Conservation (phyloP, 1,284 basidiomycete genomes). For the Salmacisia buchloeana region DNA sequence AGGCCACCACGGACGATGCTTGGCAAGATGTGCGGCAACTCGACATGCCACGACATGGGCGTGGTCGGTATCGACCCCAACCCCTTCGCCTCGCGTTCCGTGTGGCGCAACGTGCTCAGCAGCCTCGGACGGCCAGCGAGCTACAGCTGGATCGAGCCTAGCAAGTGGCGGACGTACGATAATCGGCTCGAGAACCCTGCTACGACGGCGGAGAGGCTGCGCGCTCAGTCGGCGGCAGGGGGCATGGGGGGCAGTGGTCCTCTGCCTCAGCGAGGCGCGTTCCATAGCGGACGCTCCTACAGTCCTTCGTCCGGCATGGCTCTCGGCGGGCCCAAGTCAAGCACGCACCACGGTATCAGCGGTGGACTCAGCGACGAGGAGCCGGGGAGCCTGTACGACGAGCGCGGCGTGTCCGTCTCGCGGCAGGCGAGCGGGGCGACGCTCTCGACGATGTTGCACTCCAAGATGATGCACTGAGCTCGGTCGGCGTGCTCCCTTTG, state of each 20-base stretch:
- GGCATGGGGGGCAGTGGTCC: not conserved
- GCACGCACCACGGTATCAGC: not conserved
- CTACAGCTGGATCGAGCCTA: slow-evolving; percentile 11
- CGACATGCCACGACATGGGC: slow-evolving; percentile 6
- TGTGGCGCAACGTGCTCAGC: slow-evolving; percentile 7
- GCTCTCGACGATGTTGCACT: not conserved
- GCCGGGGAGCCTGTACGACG: not conserved
- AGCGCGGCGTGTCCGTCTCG: not conserved
- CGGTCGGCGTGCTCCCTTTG: not conserved
- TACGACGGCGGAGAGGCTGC: not conserved
- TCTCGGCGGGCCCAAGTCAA: not conserved
- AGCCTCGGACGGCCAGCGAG: slow-evolving; percentile 3
- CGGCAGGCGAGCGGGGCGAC: not conserved
- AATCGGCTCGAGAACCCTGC: not conserved
- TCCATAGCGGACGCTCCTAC: slow-evolving; percentile 1
- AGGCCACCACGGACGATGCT: not conserved
- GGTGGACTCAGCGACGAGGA: not conserved
- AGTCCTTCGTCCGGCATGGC: not conserved
- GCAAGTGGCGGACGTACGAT: not conserved
- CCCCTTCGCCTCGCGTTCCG: slow-evolving; percentile 7
- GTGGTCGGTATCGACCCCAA: not conserved
- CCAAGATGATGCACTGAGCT: not conserved
- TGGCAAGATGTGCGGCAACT: slow-evolving; percentile 1
- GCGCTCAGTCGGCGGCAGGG: not conserved
- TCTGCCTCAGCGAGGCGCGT: not conserved